A percentile compares a stretch with the other conserved stretches of the same genome.
Conservation (phyloP, 208 protist genomes). For the Lotmaria passim region DNA sequence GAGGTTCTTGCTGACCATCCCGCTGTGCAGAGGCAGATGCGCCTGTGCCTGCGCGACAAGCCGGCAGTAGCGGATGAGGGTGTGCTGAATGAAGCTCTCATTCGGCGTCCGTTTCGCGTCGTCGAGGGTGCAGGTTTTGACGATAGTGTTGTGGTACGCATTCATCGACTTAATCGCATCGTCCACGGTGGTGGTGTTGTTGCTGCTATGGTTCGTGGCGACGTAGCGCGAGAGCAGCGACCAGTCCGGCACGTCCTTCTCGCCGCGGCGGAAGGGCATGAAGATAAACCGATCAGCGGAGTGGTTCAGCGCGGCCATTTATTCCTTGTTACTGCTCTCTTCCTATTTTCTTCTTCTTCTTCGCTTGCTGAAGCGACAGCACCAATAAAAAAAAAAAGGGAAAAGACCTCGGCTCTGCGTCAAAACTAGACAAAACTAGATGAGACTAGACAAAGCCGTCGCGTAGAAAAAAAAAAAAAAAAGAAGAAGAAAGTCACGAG, state of each 20-base stretch:
- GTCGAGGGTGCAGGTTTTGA: conserved; percentile 54
- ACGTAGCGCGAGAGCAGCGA: conserved; percentile 67
- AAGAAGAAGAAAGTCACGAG: too few relatives aligned
- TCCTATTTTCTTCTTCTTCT: background rate
- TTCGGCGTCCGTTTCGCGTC: conserved; percentile 62
- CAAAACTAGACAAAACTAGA: too few relatives aligned
- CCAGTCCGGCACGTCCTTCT: conserved; percentile 79
- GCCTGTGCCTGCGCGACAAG: conserved; percentile 77
- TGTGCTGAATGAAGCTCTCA: conserved; percentile 69
- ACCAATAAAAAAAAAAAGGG: too few relatives aligned
- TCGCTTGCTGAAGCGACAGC: too few relatives aligned
- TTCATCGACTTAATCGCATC: conserved; percentile 71
- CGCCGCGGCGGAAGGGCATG: conserved; percentile 73
- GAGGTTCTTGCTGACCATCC: conserved; percentile 58
- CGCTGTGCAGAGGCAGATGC: conserved; percentile 71
- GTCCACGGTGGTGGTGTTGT: conserved; percentile 57
- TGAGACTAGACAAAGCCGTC: too few relatives aligned
- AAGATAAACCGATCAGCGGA: conserved; percentile 63
- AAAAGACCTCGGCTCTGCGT: too few relatives aligned
- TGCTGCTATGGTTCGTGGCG: conserved; percentile 67
- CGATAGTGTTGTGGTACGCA: conserved; percentile 66
- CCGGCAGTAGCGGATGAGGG: conserved; percentile 71
- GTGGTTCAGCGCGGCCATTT: conserved; percentile 39
- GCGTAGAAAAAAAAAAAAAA: too few relatives aligned
- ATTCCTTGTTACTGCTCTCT: background rate